Base-by-base conservation (phyloP, 371 early-diverging fungal genomes). In the Mortierella sp. region DNA sequence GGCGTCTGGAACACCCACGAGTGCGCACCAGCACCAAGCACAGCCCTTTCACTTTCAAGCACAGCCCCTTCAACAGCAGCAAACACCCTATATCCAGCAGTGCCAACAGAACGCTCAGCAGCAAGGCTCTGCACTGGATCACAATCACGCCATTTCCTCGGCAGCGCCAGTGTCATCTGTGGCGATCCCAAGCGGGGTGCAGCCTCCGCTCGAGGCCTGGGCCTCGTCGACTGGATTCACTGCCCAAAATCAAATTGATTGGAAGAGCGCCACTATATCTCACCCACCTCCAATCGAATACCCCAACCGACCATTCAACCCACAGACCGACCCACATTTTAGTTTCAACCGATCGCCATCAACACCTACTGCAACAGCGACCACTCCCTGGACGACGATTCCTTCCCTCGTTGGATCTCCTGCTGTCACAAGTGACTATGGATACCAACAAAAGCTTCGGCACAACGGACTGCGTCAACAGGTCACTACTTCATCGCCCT, bases 111-210 rank as follows among this genome's bases (percentile, higher is more conserved):
- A 64, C 24, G 26, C 48, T 44, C 70, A 71, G 16, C 64, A 61
- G n/a, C 69, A 29, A 16, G 40, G 40, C 2, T 26, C 40, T 14
- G 31, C 37, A 14, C 39, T 22, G 9, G 66, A 68, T 13, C 69
- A 29, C 19, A 76, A 68, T 43, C 73, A 73, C n/a, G 34, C 70
- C n/a, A 73, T 74, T 41, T 58, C 71, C 4, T 79, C 80, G 1
- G 73, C 73, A 44, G 64, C 73, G 7, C 70, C 73, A 31, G 65
- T 63, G 5, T 74, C 79, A 2, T 58, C 74, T 0, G 50, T 66
- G 24, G 79, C n/a, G 7, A 41, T 74, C 5, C 48, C 79, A 37
- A 70, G 66, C 29, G 53, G 40, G 22, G 26, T 40, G 24, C 69
- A 34, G 16, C 22, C 58, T 14, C n/a, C 43, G 29, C 31, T 31